Evolutionary conservation across 192 early-diverging fungal species (phyloP).

Genomic region (Coemansia sp.): DNA sequence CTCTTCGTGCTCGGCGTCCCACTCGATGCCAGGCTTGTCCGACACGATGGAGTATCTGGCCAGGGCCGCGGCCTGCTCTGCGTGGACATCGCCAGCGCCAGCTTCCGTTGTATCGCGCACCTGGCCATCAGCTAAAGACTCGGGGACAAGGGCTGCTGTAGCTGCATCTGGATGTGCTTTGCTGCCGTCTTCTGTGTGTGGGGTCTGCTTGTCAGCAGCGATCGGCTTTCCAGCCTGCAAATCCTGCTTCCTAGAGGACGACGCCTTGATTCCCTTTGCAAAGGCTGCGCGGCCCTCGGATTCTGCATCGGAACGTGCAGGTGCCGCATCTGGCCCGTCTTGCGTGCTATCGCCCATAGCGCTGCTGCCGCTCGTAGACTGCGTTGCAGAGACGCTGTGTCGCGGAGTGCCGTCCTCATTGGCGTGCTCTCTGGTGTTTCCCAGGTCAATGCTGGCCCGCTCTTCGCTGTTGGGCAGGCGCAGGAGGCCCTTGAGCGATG

Average conservation of each 20-base stretch:
- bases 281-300: background rate
- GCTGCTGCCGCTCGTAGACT: background rate
- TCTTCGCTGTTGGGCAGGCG: conserved; percentile 25
- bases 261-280: background rate
- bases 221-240: background rate
- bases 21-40: conserved; percentile 12
- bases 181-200: conserved; percentile 8
- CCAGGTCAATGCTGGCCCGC: conserved; percentile 49
- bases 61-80: conserved; percentile 6
- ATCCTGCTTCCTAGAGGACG: conserved; percentile 2
- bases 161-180: conserved; percentile 27
- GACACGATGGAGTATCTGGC: conserved; percentile 33
- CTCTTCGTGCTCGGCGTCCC: conserved; percentile 10
- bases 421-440: conserved; percentile 22
- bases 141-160: conserved; percentile 10
- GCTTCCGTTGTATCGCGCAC: background rate
- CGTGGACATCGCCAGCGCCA: background rate
- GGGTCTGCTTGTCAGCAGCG: background rate
- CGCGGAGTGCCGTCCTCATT: conserved; percentile 15
- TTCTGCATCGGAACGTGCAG: background rate
- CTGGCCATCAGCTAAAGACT: background rate
- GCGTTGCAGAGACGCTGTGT: conserved; percentile 2
- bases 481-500: conserved; percentile 46
- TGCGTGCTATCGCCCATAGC: background rate
- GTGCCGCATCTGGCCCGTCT: background rate